Evolutionary conservation across 176 grass and related monocot species (phyloP).

Genomic region (Carex parvula): DNA sequence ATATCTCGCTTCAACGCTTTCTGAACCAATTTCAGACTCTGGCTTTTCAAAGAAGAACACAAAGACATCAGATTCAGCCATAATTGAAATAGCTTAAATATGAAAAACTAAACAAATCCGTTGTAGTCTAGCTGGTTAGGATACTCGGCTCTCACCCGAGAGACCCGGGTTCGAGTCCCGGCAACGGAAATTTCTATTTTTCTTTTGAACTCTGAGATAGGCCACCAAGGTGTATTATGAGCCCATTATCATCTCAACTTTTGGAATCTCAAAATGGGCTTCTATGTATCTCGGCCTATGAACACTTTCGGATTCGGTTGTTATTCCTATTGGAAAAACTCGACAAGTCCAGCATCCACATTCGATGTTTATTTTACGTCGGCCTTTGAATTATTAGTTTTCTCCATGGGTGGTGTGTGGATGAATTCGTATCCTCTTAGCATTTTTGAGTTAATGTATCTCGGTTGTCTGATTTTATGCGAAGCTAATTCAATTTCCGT

Average conservation of each 20-base stretch:
- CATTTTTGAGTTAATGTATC: no score
- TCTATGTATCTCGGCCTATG: background rate
- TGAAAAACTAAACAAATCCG: background rate
- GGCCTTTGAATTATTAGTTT: no score
- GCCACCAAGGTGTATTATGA: background rate
- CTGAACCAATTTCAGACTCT: no score
- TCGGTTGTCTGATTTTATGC: no score
- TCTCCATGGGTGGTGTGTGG: no score
- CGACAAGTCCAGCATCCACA: background rate
- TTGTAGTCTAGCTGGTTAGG: slow-evolving; percentile 85
- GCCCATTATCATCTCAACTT: background rate
- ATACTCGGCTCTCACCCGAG: slow-evolving; percentile 85
- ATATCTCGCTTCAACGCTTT: no score
- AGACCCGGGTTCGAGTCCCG: slow-evolving; percentile 74
- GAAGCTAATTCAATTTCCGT: no score
- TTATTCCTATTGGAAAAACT: background rate
- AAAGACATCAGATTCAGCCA: no score
- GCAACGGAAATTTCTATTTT: slow-evolving; percentile 36
- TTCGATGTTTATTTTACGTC: no score
- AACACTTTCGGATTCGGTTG: background rate
- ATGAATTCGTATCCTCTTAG: no score
- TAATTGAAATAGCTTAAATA: no score
- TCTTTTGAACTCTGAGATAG: background rate
- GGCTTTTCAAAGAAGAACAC: no score
- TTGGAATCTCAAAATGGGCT: background rate